Conservation (phyloP, 106 monocot species). For the Vanilla planifolia region DNA sequence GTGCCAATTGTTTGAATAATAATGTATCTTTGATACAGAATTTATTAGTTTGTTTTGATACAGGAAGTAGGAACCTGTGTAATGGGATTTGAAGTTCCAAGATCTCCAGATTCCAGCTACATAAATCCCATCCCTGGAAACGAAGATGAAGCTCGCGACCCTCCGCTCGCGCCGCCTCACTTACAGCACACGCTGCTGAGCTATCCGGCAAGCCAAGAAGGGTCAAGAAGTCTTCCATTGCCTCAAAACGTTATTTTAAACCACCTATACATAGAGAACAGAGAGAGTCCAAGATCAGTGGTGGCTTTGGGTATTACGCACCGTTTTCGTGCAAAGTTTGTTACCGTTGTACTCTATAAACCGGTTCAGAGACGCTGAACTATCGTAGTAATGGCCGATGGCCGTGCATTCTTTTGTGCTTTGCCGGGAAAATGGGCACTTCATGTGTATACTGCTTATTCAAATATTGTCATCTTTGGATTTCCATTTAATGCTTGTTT, state of each 20-base stretch:
- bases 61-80: constrained; percentile 72
- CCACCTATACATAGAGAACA: constrained; percentile 94
- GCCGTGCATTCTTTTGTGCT: too few species aligned
- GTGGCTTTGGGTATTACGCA: constrained; percentile 87
- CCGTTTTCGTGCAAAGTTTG: constrained; percentile 66
- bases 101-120: constrained; percentile 88
- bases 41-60: neutral
- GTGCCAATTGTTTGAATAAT: neutral
- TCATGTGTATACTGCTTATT: too few species aligned
- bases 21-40: neutral
- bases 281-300: constrained; percentile 70
- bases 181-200: constrained; percentile 56
- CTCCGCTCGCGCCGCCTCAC: constrained; percentile 74
- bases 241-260: constrained; percentile 86
- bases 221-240: constrained; percentile 36
- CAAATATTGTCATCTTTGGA: too few species aligned
- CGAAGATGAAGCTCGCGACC: constrained; percentile 87
- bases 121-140: constrained; percentile 49
- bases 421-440: too few species aligned
- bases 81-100: constrained; percentile 84
- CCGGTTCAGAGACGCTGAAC: constrained; percentile 74
- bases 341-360: constrained; percentile 88
- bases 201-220: constrained; percentile 42
- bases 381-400: neutral
- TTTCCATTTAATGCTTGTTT: too few species aligned